Evolutionary conservation across 1,284 basidiomycete species (phyloP), one percentile per base, ranked within the genome.

Genomic region (Ceraceosorus guamensis): DNA sequence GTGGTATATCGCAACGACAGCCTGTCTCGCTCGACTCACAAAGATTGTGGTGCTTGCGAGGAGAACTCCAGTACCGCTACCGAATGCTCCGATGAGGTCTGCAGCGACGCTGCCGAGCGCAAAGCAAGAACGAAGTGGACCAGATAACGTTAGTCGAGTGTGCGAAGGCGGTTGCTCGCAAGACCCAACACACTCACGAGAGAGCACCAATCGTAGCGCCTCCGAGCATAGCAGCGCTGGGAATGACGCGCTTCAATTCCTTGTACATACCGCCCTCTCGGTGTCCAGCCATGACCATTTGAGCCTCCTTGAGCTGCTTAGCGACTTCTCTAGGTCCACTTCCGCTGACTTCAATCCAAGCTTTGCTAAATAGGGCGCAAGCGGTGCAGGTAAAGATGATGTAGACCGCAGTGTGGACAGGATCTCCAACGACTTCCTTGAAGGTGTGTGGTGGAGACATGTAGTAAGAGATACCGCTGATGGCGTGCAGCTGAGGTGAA

Each of bases 41-140:
- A 96, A 96, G 78, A 96, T 96, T 76, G 91, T 96, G 44, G 92
- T 96, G 54, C 95, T 91, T 44, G 91, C 92, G 86, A 96, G 91
- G 65, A 96, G 81, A 72, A 96, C 95, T 83, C 93, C 93, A 11
- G 93, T 98, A 52, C 93, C 93, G 61, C 87, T 90, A 35, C 92
- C 93, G 57, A 98, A 86, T 4, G 92, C 93, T 60, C 95, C 93
- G 81, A 93, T 87, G 61, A 98, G 79, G 77, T 98, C 93, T n/a
- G 93, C 93, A 30, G 84, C 83, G 54, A 98, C 91, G 37, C 55
- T 56, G 41, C 18, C 18, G n/a, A 37, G 13, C 16, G 10, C 39
- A 41, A 41, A 41, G 39, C 11, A 11, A 41, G 16, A 41, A 41
- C 2, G 39, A 24, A 24, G 24, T 24, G 24, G 24, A 24, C 24